Evolutionary conservation across 257 asterid species (phyloP).

Genomic region (Knoxia roxburghii): DNA sequence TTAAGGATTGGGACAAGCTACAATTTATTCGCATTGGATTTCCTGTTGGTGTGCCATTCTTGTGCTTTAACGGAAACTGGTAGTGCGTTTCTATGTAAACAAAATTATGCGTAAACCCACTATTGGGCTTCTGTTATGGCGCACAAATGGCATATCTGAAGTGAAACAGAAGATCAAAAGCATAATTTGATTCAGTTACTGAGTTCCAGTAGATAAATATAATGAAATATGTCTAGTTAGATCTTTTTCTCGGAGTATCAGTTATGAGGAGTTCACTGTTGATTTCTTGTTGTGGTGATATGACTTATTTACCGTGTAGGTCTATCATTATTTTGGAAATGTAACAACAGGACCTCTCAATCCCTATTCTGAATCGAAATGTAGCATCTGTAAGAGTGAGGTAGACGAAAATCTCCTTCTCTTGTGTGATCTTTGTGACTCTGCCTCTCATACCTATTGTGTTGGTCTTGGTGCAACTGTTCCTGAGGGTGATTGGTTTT

Average conservation of each 20-base stretch:
- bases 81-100: no score
- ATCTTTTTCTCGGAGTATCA: background rate
- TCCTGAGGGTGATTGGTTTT: slow-evolving; percentile 88
- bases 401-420: slow-evolving; percentile 52
- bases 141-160: no score
- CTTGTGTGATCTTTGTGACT: slow-evolving; percentile 73
- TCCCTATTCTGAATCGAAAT: slow-evolving; percentile 41
- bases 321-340: slow-evolving; percentile 42
- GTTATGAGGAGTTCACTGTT: background rate
- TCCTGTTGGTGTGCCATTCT: no score
- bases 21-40: no score
- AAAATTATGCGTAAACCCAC: no score
- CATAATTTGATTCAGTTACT: background rate
- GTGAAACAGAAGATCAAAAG: no score
- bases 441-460: slow-evolving; percentile 63
- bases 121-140: no score
- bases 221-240: background rate
- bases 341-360: slow-evolving; percentile 41
- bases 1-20: no score
- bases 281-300: background rate
- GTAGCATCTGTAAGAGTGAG: slow-evolving; percentile 43
- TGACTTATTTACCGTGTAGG: slow-evolving; percentile 35
- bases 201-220: background rate
- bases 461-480: slow-evolving; percentile 59
- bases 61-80: no score